Evolutionary conservation across 208 protist species (phyloP), one percentile per base, ranked within the genome.

Genomic region (Vickermania ingenoplastis): DNA sequence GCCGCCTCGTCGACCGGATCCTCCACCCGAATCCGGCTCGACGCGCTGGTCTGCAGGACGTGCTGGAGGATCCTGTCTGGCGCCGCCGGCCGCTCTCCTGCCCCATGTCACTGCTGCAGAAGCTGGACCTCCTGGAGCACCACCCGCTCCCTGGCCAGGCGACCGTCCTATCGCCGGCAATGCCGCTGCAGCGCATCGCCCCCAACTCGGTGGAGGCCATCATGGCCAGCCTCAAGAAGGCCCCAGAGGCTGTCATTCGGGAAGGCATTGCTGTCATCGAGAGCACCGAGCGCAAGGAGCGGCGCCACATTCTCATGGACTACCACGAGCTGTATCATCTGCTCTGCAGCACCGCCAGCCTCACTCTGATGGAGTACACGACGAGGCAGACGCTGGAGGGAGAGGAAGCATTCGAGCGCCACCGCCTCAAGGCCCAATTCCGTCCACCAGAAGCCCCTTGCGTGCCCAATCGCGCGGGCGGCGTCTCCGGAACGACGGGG

Each of bases 21-120:
- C 71, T 95, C 4, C 64, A 79, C 57, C 61, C 53, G 22, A 74
- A 92, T 29, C 62, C 69, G 1, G 63, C 57, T 0, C 51, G 71
- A 54, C 75, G 89, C 31, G 73, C 81, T 17, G 81, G 74, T 7
- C 65, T 95, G 25, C 66, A 89, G 57, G 81, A 91, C 28, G 64
- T 95, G n/a, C 61, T 85, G 13, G 72, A 89, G 24, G 69, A 87
- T 62, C 77, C 81, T 11, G 72, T 92, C 11, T 95, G 89, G 86
- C 85, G 82, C 61, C 71, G 79, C 21, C 77, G 89, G 11, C 89
- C 89, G n/a, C 55, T 84, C 1, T 81, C 81, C 1, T 92, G 85
- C 59, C 86, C 89, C 25, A 62, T 89, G 25, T 79, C 80, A 3
- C 67, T 95, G 17, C 65, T 89, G 21, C 77, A 91, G 31, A 92